A percentile compares a stretch with the other conserved stretches of the same genome.
phyloP scores from a whole-genome alignment of 1,139 yeast species.

The Barnettozyma hawaiiensis region DNA sequence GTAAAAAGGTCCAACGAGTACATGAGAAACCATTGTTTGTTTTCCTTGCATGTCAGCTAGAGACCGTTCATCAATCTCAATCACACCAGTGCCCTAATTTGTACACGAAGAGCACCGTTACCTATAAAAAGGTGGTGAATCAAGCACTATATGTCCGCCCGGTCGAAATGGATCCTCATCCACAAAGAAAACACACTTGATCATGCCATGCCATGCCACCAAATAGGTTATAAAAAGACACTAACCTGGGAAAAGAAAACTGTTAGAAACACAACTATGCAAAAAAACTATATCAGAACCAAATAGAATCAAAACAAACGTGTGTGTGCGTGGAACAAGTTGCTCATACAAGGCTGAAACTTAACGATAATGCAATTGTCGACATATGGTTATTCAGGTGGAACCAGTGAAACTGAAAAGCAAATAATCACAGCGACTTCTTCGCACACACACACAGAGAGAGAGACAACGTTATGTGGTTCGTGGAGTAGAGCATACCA shows the following conservation, averaged over 20 bases:
- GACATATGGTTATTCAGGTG: slow-evolving; percentile 68
- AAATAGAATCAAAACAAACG: too few relatives aligned
- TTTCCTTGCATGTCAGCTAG: slow-evolving; percentile 15
- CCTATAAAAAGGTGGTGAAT: slow-evolving; percentile 44
- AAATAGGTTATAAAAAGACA: neutral
- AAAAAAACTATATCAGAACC: too few relatives aligned
- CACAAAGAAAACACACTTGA: slow-evolving; percentile 21
- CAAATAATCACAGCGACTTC: slow-evolving; percentile 59
- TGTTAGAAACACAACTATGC: too few relatives aligned
- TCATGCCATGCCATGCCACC: neutral
- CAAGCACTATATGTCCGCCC: slow-evolving; percentile 69
- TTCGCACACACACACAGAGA: neutral
- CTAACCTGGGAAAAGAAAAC: neutral
- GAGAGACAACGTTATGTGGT: too few relatives aligned
- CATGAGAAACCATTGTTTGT: neutral
- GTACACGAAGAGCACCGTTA: slow-evolving; percentile 66
- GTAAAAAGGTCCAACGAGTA: too few relatives aligned
- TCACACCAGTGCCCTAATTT: slow-evolving; percentile 49
- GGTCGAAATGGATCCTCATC: slow-evolving; percentile 63
- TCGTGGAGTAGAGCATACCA: neutral
- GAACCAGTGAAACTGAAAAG: slow-evolving; percentile 63
- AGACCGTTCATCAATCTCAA: slow-evolving; percentile 66
- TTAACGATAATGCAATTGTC: slow-evolving; percentile 74
- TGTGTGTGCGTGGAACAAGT: neutral
- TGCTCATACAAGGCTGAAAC: slow-evolving; percentile 88